These are phyloP conservation scores for Striga asiatica DNA, from an alignment of 257 asterid genomes.

Conservation along the genomic window DNA sequence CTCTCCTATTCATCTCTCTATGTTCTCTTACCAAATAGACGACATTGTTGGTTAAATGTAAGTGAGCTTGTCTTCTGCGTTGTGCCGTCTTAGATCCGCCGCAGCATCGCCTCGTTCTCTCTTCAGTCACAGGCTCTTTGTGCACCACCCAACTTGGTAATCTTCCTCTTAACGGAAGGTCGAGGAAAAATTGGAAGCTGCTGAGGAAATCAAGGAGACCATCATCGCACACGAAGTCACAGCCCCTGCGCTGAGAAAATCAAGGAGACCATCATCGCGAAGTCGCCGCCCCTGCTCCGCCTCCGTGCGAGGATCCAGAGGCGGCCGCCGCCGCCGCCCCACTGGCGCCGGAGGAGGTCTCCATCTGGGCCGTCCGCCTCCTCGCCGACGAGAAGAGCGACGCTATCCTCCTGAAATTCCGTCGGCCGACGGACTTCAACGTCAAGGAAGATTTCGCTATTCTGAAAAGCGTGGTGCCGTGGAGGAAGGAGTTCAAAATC, in stretches of 20 bases:
- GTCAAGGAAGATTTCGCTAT: slow-evolving; percentile 77
- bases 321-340: slow-evolving; percentile 26
- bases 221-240: slow-evolving; percentile 29
- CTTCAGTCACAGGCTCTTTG: too few species aligned
- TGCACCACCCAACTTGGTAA: too few species aligned
- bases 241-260: slow-evolving; percentile 49
- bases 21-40: too few species aligned
- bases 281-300: slow-evolving; percentile 40
- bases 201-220: slow-evolving; percentile 14
- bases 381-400: slow-evolving; percentile 67
- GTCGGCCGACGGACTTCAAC: slow-evolving; percentile 77
- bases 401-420: slow-evolving; percentile 71
- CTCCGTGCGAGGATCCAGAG: slow-evolving; percentile 32
- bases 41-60: too few species aligned
- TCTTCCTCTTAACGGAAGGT: too few species aligned
- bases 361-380: slow-evolving; percentile 71
- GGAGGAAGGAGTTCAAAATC: slow-evolving; percentile 72
- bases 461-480: slow-evolving; percentile 75
- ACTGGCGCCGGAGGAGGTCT: slow-evolving; percentile 56
- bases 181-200: too few species aligned
- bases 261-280: slow-evolving; percentile 70
- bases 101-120: too few species aligned
- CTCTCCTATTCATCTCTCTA: too few species aligned
- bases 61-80: too few species aligned
- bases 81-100: too few species aligned